phyloP scores from a whole-genome alignment of 345 rosid species.

The Salix exigua region DNA sequence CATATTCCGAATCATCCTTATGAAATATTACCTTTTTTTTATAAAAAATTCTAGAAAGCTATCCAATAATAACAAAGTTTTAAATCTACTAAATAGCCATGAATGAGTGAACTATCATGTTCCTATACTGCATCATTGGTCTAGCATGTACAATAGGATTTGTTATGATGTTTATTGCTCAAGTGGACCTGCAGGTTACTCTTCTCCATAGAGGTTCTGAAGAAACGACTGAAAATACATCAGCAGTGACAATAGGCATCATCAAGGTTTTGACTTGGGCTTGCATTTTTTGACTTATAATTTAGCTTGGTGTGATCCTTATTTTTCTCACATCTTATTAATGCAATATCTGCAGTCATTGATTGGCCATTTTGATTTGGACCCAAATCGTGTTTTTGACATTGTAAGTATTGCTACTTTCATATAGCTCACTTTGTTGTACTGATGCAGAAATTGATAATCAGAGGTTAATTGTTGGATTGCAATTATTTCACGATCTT shows the following conservation, averaged over 20 bases:
- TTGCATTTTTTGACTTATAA: slow-evolving; percentile 1
- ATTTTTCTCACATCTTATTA: slow-evolving; percentile 19
- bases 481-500: slow-evolving; percentile 22
- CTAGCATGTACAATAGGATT: not conserved
- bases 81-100: not conserved
- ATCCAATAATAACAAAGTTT: too few species aligned
- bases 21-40: not conserved
- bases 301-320: slow-evolving; percentile 5
- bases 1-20: too few species aligned
- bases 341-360: slow-evolving; percentile 65
- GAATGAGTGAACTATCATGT: not conserved
- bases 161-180: not conserved
- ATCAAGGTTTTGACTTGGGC: slow-evolving; percentile 61
- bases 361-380: slow-evolving; percentile 98
- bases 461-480: slow-evolving; percentile 7
- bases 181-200: slow-evolving; percentile 54
- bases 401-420: slow-evolving; percentile 57
- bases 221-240: slow-evolving; percentile 56
- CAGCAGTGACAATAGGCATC: slow-evolving; percentile 82
- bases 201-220: slow-evolving; percentile 79
- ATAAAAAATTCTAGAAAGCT: too few species aligned
- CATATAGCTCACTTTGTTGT: slow-evolving; percentile 11
- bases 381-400: slow-evolving; percentile 98
- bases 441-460: slow-evolving; percentile 15
- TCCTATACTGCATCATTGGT: not conserved